A percentile compares a stretch with the other conserved stretches of the same genome.
These are phyloP conservation scores for Phlyctochytrium arcticum DNA, from an alignment of 192 early-diverging fungal genomes.

Conservation along the genomic window DNA sequence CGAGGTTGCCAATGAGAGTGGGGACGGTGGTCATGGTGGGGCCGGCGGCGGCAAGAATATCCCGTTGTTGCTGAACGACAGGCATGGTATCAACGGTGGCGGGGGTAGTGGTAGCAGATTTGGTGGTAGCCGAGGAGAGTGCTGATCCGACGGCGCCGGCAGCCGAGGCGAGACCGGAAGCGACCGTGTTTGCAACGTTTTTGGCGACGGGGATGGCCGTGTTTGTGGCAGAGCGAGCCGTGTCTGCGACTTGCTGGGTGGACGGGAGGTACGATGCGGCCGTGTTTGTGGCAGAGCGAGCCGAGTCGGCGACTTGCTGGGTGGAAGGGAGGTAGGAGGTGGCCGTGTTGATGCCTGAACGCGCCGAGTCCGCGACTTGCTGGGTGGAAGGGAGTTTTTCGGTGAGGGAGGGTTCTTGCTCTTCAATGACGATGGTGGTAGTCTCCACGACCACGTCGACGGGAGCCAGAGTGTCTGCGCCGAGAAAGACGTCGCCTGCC, in stretches of 20 bases:
- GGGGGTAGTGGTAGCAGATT: neutral
- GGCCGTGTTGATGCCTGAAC: neutral
- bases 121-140: slow-evolving; percentile 2
- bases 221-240: neutral
- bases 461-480: neutral
- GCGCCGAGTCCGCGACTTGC: neutral
- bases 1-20: neutral
- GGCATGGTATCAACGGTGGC: too few species aligned
- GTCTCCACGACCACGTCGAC: too few species aligned
- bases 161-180: neutral
- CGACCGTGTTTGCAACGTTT: slow-evolving; percentile 8
- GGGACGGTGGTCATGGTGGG: too few species aligned
- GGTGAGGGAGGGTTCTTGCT: neutral
- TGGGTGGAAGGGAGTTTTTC: neutral
- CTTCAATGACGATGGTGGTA: neutral
- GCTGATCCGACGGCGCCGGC: neutral
- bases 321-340: neutral
- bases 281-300: neutral
- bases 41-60: too few species aligned
- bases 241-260: neutral
- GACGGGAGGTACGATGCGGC: neutral
- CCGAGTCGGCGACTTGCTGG: neutral
- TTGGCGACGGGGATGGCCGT: slow-evolving; percentile 20
- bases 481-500: neutral
- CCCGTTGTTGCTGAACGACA: too few species aligned